Base-by-base conservation (phyloP, 1,284 basidiomycete species). In the Pseudozyma thailandica region DNA sequence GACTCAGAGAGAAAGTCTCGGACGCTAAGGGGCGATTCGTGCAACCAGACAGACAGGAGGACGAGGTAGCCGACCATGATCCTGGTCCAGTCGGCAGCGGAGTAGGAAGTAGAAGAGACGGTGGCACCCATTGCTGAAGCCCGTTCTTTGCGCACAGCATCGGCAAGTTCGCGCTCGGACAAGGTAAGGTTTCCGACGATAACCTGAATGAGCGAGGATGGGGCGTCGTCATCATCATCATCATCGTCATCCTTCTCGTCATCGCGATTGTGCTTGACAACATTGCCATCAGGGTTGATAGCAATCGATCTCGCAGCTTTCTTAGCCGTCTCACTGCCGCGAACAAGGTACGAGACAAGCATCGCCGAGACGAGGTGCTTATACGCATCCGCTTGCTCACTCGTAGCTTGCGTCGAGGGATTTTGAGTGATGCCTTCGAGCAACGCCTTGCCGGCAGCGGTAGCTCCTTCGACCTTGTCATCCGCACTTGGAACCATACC, bases 1-100 rank as follows among this genome's bases (percentile, higher is more conserved):
- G 92, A 91, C 78, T 89, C 88, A 51, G 92, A 90, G 59, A 98
- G 85, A 80, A 98, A 94, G 82, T 93, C 94, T 54, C 89, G 87
- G 43, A 97, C 93, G 0, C 91, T 90, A 51, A 87, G 87, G 0
- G 93, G 90, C 70, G 94, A 93, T 75, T 98, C 94, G 93, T 94
- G 97, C n/a, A 97, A 86, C 95, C 95, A 98, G 51, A 92, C 91
- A 16, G 89, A 87, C 20, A 98, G 86, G 44, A 96, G 84, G 37
- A 89, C 88, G 39, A 98, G 86, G 82, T 97, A 95, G 1, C 90
- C 91, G 6, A 92, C 89, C 79, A 94, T 90, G 58, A 97, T 86
- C 60, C 93, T 87, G 69, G 93, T 92, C 93, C 94, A 98, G 57
- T 77, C 77, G 7, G 74, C 70, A 6, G 78, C 74, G 6, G 63